Evolutionary conservation across 2,329 filamentous ascomycete genomes (phyloP).

Genomic region (Cercospora canescens): DNA sequence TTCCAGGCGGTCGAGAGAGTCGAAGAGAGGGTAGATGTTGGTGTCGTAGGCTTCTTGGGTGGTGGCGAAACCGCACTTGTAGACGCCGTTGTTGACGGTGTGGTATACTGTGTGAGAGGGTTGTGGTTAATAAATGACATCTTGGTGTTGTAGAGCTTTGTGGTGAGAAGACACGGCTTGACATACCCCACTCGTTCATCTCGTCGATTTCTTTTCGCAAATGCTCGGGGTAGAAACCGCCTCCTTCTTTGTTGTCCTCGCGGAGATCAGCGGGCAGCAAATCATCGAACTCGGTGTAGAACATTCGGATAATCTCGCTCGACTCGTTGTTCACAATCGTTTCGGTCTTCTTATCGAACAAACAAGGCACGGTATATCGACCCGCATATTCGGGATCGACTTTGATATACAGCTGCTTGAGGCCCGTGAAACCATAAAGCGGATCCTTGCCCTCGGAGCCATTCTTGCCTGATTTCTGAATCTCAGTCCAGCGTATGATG

Average conservation of each 20-base stretch:
- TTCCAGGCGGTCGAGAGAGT: constrained; percentile 75
- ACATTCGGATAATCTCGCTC: constrained; percentile 86
- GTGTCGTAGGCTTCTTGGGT: constrained; percentile 80
- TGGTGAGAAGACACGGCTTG: too few relatives aligned
- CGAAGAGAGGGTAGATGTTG: constrained; percentile 71
- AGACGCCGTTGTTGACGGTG: constrained; percentile 46
- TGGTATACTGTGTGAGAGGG: constrained; percentile 53
- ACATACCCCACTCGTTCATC: constrained; percentile 68
- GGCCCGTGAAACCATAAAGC: constrained; percentile 64
- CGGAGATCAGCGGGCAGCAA: constrained; percentile 52
- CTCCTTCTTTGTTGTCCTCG: constrained; percentile 50
- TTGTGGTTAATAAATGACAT: too few relatives aligned
- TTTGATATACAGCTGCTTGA: constrained; percentile 73
- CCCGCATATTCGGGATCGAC: constrained; percentile 67
- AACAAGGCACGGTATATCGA: constrained; percentile 78
- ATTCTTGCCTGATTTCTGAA: constrained; percentile 36
- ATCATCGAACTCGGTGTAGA: constrained; percentile 77
- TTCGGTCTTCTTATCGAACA: constrained; percentile 66
- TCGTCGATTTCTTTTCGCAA: constrained; percentile 72
- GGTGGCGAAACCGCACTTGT: constrained; percentile 71
- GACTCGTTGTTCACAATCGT: constrained; percentile 88
- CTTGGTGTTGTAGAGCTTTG: too few relatives aligned
- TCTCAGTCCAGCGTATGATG: background rate
- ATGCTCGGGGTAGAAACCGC: constrained; percentile 67
- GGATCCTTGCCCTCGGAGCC: constrained; percentile 59